phyloP scores from a whole-genome alignment of 129 eudicot genomes.

The Daucus carota region DNA sequence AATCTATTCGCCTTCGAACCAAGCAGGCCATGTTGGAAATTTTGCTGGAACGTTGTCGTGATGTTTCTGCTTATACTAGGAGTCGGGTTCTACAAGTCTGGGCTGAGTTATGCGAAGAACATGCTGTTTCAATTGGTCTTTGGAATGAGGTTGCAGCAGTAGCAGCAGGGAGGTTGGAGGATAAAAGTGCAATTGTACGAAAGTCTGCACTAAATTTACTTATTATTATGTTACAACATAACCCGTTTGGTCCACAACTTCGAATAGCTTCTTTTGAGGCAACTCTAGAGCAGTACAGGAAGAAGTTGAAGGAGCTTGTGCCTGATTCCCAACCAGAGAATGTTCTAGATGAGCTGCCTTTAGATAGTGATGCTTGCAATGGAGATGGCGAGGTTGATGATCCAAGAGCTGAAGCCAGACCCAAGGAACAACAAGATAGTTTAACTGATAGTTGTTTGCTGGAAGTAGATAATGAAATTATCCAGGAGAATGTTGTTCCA shows the following conservation, averaged over 20 bases:
- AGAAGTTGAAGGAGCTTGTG: conserved; percentile 72
- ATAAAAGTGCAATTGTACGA: conserved; percentile 88
- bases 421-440: conserved; percentile 51
- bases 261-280: conserved; percentile 81
- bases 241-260: conserved; percentile 97
- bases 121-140: conserved; percentile 79
- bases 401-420: conserved; percentile 24
- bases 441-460: conserved; percentile 65
- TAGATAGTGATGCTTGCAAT: conserved; percentile 34
- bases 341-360: conserved; percentile 34
- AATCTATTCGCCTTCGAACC: conserved; percentile 81
- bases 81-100: conserved; percentile 90
- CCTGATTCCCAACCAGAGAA: conserved; percentile 42
- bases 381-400: conserved; percentile 57
- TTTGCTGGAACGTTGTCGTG: conserved; percentile 86
- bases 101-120: conserved; percentile 92
- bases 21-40: conserved; percentile 98
- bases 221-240: conserved; percentile 93
- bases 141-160: conserved; percentile 96
- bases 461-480: conserved; percentile 36
- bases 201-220: conserved; percentile 83
- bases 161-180: conserved; percentile 94
- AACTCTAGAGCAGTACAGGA: conserved; percentile 75
- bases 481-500: conserved; percentile 58
- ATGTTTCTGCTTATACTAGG: conserved; percentile 94